Percentiles rank a stretch among this genome's conserved stretches.
Conservation (phyloP, 352 stramenopile species). For the Pythium biforme region DNA sequence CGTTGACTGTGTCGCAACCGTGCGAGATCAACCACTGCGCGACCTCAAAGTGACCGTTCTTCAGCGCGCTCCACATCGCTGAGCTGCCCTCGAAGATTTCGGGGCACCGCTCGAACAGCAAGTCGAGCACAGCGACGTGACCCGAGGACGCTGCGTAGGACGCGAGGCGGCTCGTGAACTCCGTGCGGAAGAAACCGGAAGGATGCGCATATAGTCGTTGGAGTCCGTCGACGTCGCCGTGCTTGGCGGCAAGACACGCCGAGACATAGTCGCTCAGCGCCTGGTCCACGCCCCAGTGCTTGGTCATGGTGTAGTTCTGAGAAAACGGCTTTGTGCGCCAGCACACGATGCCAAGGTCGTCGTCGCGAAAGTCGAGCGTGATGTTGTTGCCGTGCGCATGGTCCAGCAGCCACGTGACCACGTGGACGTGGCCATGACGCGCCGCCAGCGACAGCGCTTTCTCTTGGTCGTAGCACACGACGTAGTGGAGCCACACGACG, state of each 20-base stretch:
- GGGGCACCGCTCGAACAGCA: neutral
- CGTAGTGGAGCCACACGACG: constrained; percentile 10
- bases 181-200: neutral
- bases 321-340: neutral
- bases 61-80: neutral
- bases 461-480: constrained; percentile 7
- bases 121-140: neutral
- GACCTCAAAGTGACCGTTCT: neutral
- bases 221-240: neutral
- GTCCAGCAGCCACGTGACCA: constrained; percentile 7
- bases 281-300: neutral
- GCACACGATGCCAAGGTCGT: neutral
- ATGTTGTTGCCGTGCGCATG: neutral
- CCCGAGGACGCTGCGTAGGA: neutral
- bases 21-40: neutral
- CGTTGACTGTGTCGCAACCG: neutral
- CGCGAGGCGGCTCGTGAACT: neutral
- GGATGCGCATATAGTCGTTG: neutral
- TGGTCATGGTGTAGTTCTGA: neutral
- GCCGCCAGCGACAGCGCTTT: neutral
- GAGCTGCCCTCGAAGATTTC: neutral
- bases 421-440: neutral
- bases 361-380: neutral
- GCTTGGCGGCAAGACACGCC: neutral
- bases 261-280: neutral